These are phyloP conservation scores for Verticillium albo-atrum DNA, from an alignment of 2,329 filamentous ascomycete species.

Conservation along the genomic window DNA sequence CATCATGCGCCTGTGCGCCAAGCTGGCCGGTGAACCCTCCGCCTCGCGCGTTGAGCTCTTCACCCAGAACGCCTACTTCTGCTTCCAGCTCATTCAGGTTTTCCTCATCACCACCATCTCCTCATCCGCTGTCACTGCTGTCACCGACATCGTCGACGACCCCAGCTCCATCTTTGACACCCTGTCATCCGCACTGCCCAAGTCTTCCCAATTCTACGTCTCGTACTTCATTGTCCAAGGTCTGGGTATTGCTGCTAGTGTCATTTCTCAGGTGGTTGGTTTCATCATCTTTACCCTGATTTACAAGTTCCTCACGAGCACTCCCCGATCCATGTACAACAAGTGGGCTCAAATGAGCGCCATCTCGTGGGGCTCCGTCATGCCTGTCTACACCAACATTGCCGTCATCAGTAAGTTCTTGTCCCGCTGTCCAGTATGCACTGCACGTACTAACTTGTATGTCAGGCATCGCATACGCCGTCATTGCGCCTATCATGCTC, in stretches of 20 bases:
- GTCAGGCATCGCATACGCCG: constrained; percentile 67
- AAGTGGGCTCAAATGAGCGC: constrained; percentile 66
- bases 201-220: constrained; percentile 89
- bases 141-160: constrained; percentile 56
- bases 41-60: constrained; percentile 77
- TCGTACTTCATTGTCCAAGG: constrained; percentile 76
- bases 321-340: constrained; percentile 71
- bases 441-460: constrained; percentile 12
- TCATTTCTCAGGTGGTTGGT: constrained; percentile 63
- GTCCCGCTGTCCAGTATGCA: background rate
- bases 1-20: constrained; percentile 73
- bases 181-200: constrained; percentile 71
- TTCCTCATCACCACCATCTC: constrained; percentile 83
- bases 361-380: constrained; percentile 72
- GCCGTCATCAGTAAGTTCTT: constrained; percentile 56
- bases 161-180: constrained; percentile 59
- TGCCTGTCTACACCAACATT: constrained; percentile 72
- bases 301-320: constrained; percentile 68
- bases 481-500: constrained; percentile 78
- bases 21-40: constrained; percentile 74
- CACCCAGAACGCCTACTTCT: constrained; percentile 88
- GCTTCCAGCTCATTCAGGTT: constrained; percentile 85
- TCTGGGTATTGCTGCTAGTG: constrained; percentile 67
- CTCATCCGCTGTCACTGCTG: constrained; percentile 71
- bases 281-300: constrained; percentile 64